Evolutionary conservation across 768 basidiomycete genomes (phyloP).

Genomic region (Mycena maculata): DNA sequence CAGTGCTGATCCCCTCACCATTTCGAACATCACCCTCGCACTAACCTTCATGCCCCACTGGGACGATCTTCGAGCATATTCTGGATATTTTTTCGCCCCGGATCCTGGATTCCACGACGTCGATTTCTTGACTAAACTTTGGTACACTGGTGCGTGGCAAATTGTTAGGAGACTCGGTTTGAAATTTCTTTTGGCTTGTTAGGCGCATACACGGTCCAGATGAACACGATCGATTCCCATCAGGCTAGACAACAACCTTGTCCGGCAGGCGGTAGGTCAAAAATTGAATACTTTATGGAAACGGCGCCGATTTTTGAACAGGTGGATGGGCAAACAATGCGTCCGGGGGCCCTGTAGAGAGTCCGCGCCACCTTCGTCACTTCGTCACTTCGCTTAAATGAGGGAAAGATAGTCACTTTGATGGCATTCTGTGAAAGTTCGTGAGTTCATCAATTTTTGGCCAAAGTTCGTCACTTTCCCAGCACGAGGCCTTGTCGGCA

Average conservation of each 20-base stretch:
- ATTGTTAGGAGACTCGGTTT: not conserved
- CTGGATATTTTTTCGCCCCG: slow-evolving; percentile 59
- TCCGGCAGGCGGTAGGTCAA: slow-evolving; percentile 26
- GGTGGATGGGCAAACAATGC: slow-evolving; percentile 62
- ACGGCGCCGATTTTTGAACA: slow-evolving; percentile 12
- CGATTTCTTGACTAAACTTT: slow-evolving; percentile 61
- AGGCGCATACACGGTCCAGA: slow-evolving; percentile 63
- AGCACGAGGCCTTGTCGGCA: no score
- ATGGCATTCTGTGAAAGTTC: no score
- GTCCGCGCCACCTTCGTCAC: no score
- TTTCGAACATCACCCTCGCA: slow-evolving; percentile 56
- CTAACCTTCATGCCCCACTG: slow-evolving; percentile 63
- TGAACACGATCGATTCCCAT: slow-evolving; percentile 55
- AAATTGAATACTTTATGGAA: not conserved
- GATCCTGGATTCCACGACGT: slow-evolving; percentile 57
- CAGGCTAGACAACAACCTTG: slow-evolving; percentile 50
- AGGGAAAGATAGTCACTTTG: no score
- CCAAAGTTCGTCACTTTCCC: no score
- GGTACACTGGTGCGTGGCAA: slow-evolving; percentile 57
- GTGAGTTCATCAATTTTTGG: no score
- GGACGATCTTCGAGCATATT: slow-evolving; percentile 57
- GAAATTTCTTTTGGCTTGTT: no score
- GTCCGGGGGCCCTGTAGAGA: slow-evolving; percentile 57
- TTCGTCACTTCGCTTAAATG: no score
- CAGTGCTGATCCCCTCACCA: slow-evolving; percentile 48